Evolutionary conservation across 2,329 filamentous ascomycete species (phyloP), one percentile per base, ranked within the genome.

Genomic region (Ophiostoma triangulosporum): DNA sequence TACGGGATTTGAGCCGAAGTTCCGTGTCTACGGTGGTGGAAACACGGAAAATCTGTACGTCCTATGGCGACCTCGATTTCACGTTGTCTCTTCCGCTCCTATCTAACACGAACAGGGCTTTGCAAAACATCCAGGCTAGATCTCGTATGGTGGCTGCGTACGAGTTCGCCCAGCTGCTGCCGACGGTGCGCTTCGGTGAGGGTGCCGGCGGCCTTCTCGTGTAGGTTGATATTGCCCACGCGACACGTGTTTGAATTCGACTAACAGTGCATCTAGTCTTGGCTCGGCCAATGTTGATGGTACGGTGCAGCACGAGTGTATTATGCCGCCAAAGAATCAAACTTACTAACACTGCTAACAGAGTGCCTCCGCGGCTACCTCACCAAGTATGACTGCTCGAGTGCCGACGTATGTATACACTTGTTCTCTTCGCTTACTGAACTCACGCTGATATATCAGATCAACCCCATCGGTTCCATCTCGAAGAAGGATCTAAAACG

Each of bases 341-440:
- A n/a, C n/a, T n/a, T 51, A 31, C 31, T 45, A 20, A 17, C 27
- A 55, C 52, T 53, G 20, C n/a, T 6, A 17, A 9, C 20, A 51
- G 48, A 58, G 55, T 60, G 57, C 53, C 58, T 67, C 14, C 56
- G 64, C 26, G 65, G 65, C 5, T 66, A 86, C 64, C 69, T 84
- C 22, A 87, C 83, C n/a, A 86, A 87, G 66, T 86, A 86, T 62
- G 83, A 86, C 63, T 78, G 75, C 54, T 56, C 54, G 1, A 57
- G 54, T 27, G 50, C 57, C 12, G 56, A 57, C 46, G 52, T 48
- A 48, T 7, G 53, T 48, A 14, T 17, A 29, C 40, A 3, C 9
- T 29, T 3, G 5, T 5, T 32, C 11, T 7, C 9, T 14, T 17
- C 1, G n/a, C n/a, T n/a, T n/a, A n/a, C n/a, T 14, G 15, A 6